phyloP scores from a whole-genome alignment of 2,329 filamentous ascomycete species.

The Fusarium nisikadoi region DNA sequence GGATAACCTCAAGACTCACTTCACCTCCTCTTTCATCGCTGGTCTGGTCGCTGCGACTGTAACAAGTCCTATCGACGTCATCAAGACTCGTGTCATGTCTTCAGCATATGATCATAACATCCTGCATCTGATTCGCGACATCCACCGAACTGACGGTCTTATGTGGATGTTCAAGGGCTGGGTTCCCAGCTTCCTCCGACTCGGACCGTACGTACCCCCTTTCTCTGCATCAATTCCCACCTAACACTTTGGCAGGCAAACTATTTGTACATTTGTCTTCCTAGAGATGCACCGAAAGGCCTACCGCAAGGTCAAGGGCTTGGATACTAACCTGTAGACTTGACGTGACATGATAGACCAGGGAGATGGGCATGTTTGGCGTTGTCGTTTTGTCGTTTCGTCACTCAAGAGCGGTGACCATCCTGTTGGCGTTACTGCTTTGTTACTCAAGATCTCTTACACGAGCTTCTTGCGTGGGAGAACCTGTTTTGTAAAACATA shows the following conservation, averaged over 20 bases:
- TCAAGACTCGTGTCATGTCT: constrained; percentile 91
- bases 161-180: constrained; percentile 91
- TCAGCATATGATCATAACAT: constrained; percentile 64
- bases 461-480: constrained; percentile 14
- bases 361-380: constrained; percentile 34
- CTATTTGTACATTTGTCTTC: constrained; percentile 87
- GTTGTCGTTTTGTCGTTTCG: constrained; percentile 38
- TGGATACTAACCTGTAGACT: constrained; percentile 45
- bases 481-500: constrained; percentile 27
- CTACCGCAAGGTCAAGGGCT: constrained; percentile 67
- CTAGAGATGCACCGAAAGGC: constrained; percentile 86
- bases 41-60: constrained; percentile 87
- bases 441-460: constrained; percentile 13
- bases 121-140: constrained; percentile 69
- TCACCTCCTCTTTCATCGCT: constrained; percentile 79
- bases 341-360: constrained; percentile 30
- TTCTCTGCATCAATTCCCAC: neutral
- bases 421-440: constrained; percentile 39
- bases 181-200: constrained; percentile 78
- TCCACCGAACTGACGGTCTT: constrained; percentile 76
- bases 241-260: constrained; percentile 66
- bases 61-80: constrained; percentile 86
- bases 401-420: constrained; percentile 29
- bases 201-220: constrained; percentile 66
- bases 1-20: constrained; percentile 80